Evolutionary conservation across 163 green algal genomes (phyloP).

Genomic region (Picocystis sp.): DNA sequence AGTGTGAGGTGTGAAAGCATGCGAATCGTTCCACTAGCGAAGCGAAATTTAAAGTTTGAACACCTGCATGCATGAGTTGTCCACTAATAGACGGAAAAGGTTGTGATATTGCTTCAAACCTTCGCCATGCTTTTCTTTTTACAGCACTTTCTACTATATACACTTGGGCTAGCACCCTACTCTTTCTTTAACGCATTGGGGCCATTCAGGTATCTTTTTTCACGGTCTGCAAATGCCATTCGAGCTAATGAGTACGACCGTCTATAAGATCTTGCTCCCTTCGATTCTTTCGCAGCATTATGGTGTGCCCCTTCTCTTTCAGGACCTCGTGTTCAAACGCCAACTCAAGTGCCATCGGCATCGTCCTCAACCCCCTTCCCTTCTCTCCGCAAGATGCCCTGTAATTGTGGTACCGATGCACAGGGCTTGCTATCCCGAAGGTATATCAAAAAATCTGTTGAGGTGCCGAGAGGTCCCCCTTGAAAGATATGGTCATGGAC

Average conservation of each 20-base stretch:
- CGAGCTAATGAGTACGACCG: slow-evolving; percentile 65
- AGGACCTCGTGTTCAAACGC: slow-evolving; percentile 63
- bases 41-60: slow-evolving; percentile 83
- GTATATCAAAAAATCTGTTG: slow-evolving; percentile 73
- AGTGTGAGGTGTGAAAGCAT: slow-evolving; percentile 90
- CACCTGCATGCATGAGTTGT: slow-evolving; percentile 87
- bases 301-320: not conserved
- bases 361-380: slow-evolving; percentile 82
- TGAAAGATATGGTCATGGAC: slow-evolving; percentile 36
- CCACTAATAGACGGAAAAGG: slow-evolving; percentile 82
- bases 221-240: slow-evolving; percentile 34
- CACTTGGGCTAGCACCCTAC: too few species aligned
- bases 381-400: slow-evolving; percentile 92
- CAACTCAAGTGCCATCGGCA: slow-evolving; percentile 94
- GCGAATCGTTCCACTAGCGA: slow-evolving; percentile 82
- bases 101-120: slow-evolving; percentile 41
- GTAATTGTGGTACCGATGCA: slow-evolving; percentile 98
- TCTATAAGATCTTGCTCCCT: slow-evolving; percentile 53
- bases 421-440: slow-evolving; percentile 51
- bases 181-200: too few species aligned
- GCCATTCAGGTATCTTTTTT: slow-evolving; percentile 7
- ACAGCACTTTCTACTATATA: slow-evolving; percentile 16
- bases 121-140: slow-evolving; percentile 26
- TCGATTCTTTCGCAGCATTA: slow-evolving; percentile 26
- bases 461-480: slow-evolving; percentile 73